A percentile compares a stretch with the other conserved stretches of the same genome.
phyloP scores from a whole-genome alignment of 139 green algal genomes.

The Coccomyxa sp. region DNA sequence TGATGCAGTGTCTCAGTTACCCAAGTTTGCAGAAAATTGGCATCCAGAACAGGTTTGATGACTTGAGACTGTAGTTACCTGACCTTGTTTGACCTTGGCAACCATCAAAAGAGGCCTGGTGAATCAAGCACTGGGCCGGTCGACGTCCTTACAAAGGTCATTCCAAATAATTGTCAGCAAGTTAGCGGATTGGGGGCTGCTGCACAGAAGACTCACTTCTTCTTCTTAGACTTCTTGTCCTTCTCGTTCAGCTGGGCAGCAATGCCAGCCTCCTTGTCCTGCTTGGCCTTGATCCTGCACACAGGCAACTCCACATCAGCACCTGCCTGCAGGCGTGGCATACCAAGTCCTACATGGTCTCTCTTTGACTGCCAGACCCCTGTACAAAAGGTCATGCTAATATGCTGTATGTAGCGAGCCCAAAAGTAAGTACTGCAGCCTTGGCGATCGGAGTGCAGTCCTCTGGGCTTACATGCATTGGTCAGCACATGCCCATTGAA shows the following conservation, averaged over 20 bases:
- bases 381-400: no score
- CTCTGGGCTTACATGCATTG: no score
- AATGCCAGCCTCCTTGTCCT: conserved; percentile 1
- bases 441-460: not conserved
- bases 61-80: not conserved
- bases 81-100: not conserved
- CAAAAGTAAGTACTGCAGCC: not conserved
- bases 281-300: not conserved
- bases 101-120: not conserved
- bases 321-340: no score
- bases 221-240: conserved; percentile 74
- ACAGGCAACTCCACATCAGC: not conserved
- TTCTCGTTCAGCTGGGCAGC: conserved; percentile 71
- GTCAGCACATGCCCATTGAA: no score
- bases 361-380: no score
- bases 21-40: no score
- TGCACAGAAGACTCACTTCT: conserved; percentile 54
- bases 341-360: no score
- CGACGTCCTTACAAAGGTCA: no score
- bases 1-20: not conserved
- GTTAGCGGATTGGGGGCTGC: no score
- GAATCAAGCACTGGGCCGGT: not conserved
- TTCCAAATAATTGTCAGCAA: no score
- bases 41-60: no score
- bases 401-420: no score